Conservation (phyloP, 2,329 filamentous ascomycete species). For the Fusarium sp. region DNA sequence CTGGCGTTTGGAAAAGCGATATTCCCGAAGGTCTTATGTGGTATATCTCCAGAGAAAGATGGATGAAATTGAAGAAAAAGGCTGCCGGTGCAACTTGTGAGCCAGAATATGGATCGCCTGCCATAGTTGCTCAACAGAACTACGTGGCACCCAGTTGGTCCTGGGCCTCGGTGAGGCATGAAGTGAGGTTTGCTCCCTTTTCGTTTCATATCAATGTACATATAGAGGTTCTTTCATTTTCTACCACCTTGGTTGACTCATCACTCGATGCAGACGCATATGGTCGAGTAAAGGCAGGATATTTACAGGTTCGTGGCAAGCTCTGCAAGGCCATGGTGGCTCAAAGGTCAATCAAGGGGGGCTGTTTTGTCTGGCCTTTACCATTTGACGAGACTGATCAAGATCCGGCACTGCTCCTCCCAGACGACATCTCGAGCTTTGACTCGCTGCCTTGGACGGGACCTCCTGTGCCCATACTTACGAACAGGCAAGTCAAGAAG, state of each 20-base stretch:
- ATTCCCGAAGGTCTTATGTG: not conserved
- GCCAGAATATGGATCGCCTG: not conserved
- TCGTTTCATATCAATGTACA: not conserved
- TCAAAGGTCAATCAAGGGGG: too few species aligned
- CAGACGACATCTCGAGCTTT: too few species aligned
- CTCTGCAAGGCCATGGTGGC: not conserved
- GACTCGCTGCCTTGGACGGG: too few species aligned
- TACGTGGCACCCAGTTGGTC: not conserved
- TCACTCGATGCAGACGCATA: not conserved
- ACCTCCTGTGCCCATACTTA: too few species aligned
- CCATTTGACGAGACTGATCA: too few species aligned
- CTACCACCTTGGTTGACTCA: not conserved
- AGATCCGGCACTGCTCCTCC: too few species aligned
- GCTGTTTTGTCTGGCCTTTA: too few species aligned
- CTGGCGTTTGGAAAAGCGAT: not conserved
- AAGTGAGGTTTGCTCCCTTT: not conserved
- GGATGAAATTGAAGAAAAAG: too few species aligned
- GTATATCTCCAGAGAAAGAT: not conserved
- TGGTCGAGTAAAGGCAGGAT: not conserved
- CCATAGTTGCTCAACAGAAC: not conserved
- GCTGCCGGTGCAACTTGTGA: not conserved
- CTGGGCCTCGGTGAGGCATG: not conserved
- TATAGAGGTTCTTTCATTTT: not conserved
- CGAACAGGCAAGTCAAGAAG: too few species aligned
- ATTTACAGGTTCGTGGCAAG: not conserved